Percentiles rank a stretch among this genome's conserved stretches.
These are phyloP conservation scores for Salvia rosmarinus DNA, from an alignment of 257 asterid species.

Conservation along the genomic window DNA sequence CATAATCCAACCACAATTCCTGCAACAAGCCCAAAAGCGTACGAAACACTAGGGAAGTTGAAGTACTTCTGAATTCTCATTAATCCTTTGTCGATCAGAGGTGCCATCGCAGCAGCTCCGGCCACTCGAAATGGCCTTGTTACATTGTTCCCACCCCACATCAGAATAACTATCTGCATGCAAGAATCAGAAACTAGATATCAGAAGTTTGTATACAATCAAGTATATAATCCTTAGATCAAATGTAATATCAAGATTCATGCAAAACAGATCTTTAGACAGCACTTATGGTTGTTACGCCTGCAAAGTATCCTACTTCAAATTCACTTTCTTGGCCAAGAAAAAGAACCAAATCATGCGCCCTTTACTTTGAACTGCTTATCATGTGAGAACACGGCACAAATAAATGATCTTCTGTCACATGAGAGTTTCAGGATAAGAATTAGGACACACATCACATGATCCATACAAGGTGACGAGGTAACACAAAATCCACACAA, in stretches of 20 bases:
- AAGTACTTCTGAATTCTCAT: constrained; percentile 9
- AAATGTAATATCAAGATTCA: not conserved
- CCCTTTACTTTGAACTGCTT: not conserved
- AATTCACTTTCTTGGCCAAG: not conserved
- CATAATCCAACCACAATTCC: constrained; percentile 3
- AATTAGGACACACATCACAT: not conserved
- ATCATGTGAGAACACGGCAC: too few relatives aligned
- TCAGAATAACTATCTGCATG: constrained; percentile 1
- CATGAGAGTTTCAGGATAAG: not conserved
- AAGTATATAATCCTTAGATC: not conserved
- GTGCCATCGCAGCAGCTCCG: constrained; percentile 1
- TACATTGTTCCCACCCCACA: constrained; percentile 14
- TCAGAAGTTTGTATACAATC: not conserved
- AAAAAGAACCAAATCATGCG: not conserved
- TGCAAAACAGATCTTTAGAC: not conserved
- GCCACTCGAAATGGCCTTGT: not conserved
- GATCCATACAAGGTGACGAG: not conserved
- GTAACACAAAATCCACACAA: too few relatives aligned
- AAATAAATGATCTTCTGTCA: too few relatives aligned
- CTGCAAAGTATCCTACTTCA: not conserved
- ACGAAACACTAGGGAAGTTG: not conserved
- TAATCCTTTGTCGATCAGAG: not conserved
- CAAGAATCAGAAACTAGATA: not conserved
- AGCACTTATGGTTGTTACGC: too few relatives aligned
- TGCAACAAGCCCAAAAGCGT: not conserved